phyloP scores from a whole-genome alignment of 1,284 basidiomycete genomes.

The Phenoliferia sp. region DNA sequence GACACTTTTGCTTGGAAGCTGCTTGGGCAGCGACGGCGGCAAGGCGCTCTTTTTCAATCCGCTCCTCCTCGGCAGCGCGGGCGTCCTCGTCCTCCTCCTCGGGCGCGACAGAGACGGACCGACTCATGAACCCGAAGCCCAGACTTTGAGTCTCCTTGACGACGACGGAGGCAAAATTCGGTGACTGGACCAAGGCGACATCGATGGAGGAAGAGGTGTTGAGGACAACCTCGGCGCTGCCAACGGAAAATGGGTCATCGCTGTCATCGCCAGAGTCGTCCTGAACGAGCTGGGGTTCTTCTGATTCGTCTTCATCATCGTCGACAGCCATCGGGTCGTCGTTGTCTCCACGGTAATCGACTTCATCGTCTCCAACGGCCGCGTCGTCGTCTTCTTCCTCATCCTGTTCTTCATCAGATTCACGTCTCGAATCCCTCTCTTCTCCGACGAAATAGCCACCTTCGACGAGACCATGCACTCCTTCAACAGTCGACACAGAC shows the following conservation, averaged over 20 bases:
- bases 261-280: not conserved
- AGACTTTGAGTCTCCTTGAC: not conserved
- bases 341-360: not conserved
- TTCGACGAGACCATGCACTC: slow-evolving; percentile 27
- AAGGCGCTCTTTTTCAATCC: slow-evolving; percentile 4
- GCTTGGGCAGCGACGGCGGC: not conserved
- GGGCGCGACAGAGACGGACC: not conserved
- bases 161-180: not conserved
- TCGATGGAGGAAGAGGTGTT: not conserved
- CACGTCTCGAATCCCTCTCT: slow-evolving; percentile 24
- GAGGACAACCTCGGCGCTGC: not conserved
- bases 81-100: slow-evolving; percentile 10
- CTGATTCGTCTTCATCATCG: slow-evolving; percentile 5
- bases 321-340: slow-evolving; percentile 8
- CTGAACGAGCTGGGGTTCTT: not conserved
- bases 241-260: not conserved
- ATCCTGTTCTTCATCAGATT: not conserved
- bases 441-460: slow-evolving; percentile 30
- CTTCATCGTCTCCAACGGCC: slow-evolving; percentile 7
- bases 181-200: not conserved
- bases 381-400: slow-evolving; percentile 3
- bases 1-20: slow-evolving; percentile 6
- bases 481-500: no score
- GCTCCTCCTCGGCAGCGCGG: not conserved
- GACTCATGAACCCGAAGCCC: not conserved